phyloP scores from a whole-genome alignment of 2,329 filamentous ascomycete species.

The Diaporthe nobilis region DNA sequence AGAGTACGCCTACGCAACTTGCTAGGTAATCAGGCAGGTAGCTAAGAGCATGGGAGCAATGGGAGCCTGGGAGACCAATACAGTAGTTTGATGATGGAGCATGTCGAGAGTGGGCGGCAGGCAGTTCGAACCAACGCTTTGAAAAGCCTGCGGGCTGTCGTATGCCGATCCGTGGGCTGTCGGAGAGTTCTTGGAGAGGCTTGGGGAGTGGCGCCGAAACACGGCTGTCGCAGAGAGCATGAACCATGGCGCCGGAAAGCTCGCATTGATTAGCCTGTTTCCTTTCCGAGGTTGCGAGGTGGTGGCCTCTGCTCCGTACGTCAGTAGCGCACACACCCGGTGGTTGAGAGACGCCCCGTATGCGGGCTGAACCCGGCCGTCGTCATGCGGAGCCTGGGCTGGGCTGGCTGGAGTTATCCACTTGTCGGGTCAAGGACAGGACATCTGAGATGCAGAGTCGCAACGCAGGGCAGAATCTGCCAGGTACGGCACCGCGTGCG shows the following conservation, averaged over 20 bases:
- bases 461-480: slow-evolving; percentile 12
- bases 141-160: background rate
- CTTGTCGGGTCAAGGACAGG: slow-evolving; percentile 1
- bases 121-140: background rate
- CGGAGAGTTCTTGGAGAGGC: slow-evolving; percentile 5
- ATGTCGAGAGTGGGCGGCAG: background rate
- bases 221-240: slow-evolving; percentile 4
- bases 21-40: background rate
- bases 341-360: background rate
- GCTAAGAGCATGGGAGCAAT: background rate
- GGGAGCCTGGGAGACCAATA: background rate
- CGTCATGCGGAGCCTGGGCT: background rate
- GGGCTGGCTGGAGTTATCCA: background rate
- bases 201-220: slow-evolving; percentile 13
- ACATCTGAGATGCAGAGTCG: slow-evolving; percentile 16
- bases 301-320: background rate
- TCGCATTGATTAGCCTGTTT: slow-evolving; percentile 24
- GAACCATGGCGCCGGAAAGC: slow-evolving; percentile 16
- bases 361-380: slow-evolving; percentile 21
- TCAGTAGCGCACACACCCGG: background rate
- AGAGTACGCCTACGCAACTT: background rate
- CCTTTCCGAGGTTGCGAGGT: background rate
- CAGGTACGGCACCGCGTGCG: slow-evolving; percentile 1
- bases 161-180: background rate
- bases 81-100: background rate